Evolutionary conservation across 2,329 filamentous ascomycete genomes (phyloP).

Genomic region (Plenodomus lindquistii): DNA sequence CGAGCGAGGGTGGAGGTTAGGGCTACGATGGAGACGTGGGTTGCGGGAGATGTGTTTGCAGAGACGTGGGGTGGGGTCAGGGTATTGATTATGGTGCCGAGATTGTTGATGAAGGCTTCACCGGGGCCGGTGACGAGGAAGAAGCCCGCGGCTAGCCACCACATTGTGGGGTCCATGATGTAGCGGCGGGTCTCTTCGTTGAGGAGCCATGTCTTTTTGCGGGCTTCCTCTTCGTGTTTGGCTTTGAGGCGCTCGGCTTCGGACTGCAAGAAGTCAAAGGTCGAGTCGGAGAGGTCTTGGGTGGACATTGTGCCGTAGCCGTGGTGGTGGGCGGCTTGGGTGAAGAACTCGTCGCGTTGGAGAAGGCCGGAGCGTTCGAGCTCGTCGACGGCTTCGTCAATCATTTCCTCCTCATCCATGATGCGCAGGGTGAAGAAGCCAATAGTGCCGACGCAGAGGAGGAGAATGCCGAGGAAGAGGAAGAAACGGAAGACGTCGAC

Average conservation of each 20-base stretch:
- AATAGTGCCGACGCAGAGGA: slow-evolving; percentile 70
- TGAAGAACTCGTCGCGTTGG: slow-evolving; percentile 74
- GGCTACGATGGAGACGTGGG: slow-evolving; percentile 91
- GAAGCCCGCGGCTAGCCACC: slow-evolving; percentile 88
- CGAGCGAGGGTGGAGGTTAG: slow-evolving; percentile 88
- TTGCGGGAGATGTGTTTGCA: slow-evolving; percentile 68
- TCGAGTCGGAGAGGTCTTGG: slow-evolving; percentile 51
- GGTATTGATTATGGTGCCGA: slow-evolving; percentile 90
- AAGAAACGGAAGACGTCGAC: slow-evolving; percentile 85
- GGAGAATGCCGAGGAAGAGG: slow-evolving; percentile 75
- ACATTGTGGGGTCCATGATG: slow-evolving; percentile 89
- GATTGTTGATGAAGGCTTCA: slow-evolving; percentile 97
- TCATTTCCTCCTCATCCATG: slow-evolving; percentile 82
- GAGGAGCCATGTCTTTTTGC: slow-evolving; percentile 87
- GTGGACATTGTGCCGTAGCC: slow-evolving; percentile 67
- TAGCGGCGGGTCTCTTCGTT: slow-evolving; percentile 90
- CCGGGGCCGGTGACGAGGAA: slow-evolving; percentile 91
- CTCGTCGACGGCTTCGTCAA: slow-evolving; percentile 87
- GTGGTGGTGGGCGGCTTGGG: slow-evolving; percentile 56
- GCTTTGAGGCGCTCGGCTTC: slow-evolving; percentile 52
- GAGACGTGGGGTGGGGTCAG: slow-evolving; percentile 68
- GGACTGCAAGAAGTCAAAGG: slow-evolving; percentile 50
- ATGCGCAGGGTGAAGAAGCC: slow-evolving; percentile 76
- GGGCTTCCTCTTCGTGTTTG: slow-evolving; percentile 57
- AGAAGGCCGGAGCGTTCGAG: slow-evolving; percentile 86